phyloP scores from a whole-genome alignment of 768 basidiomycete species.

The Kwoniella sp. region DNA sequence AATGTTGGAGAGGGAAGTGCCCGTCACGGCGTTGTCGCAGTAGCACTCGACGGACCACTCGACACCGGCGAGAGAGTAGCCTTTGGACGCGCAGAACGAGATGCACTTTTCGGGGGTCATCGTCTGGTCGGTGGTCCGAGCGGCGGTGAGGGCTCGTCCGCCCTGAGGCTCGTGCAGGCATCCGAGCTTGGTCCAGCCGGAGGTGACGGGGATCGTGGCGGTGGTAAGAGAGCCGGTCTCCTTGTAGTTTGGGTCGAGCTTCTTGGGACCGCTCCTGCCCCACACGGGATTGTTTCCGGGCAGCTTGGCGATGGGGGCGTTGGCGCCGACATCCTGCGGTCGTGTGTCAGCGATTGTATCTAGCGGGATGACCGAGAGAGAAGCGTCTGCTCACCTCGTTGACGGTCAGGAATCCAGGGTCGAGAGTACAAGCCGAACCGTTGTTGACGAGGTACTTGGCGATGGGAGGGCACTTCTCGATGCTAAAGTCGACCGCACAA shows the following conservation, averaged over 20 bases:
- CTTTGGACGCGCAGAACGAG: constrained; percentile 56
- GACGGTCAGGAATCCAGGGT: constrained; percentile 21
- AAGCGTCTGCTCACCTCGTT: constrained; percentile 27
- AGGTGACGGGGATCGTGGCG: constrained; percentile 33
- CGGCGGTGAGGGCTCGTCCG: constrained; percentile 31
- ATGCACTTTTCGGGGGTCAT: constrained; percentile 66
- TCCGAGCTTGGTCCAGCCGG: constrained; percentile 34
- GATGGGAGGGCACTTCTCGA: constrained; percentile 28
- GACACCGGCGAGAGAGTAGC: constrained; percentile 65
- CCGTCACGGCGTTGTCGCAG: constrained; percentile 8
- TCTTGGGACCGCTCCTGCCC: constrained; percentile 26
- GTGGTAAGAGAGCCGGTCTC: constrained; percentile 26
- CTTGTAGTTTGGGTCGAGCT: constrained; percentile 16
- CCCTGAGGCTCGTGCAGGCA: constrained; percentile 33
- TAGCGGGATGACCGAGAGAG: neutral
- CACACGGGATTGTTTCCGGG: constrained; percentile 38
- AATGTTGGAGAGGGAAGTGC: constrained; percentile 6
- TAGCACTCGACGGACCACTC: constrained; percentile 55
- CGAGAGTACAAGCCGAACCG: constrained; percentile 14
- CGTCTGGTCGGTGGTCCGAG: constrained; percentile 48
- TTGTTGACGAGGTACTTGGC: constrained; percentile 4
- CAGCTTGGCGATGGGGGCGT: constrained; percentile 16
- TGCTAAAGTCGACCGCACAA: constrained; percentile 23
- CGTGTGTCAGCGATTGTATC: neutral
- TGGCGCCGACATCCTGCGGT: constrained; percentile 15